Conservation (phyloP, 2,329 filamentous ascomycete species). For the Apiospora arundinis region DNA sequence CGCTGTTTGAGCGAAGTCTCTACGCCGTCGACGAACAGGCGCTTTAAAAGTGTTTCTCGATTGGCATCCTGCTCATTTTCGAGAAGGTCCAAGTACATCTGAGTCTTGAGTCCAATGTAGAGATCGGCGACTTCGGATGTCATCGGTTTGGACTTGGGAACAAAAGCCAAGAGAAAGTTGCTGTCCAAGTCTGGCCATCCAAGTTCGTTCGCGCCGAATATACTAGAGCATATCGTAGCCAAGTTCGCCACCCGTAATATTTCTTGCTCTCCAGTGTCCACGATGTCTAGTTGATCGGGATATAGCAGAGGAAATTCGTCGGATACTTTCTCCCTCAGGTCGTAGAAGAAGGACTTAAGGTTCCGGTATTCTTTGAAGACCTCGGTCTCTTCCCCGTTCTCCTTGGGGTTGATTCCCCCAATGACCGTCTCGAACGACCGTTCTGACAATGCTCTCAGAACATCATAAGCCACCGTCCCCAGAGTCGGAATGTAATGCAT, state of each 20-base stretch:
- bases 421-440: conserved; percentile 36
- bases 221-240: conserved; percentile 40
- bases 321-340: conserved; percentile 36
- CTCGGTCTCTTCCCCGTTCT: conserved; percentile 33
- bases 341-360: conserved; percentile 38
- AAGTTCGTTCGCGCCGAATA: conserved; percentile 42
- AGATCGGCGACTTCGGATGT: conserved; percentile 39
- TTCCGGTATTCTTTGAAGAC: conserved; percentile 38
- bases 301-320: conserved; percentile 35
- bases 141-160: conserved; percentile 36
- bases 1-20: conserved; percentile 36
- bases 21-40: conserved; percentile 37
- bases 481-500: conserved; percentile 42
- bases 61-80: conserved; percentile 36
- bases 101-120: conserved; percentile 41
- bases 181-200: conserved; percentile 41
- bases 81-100: conserved; percentile 40
- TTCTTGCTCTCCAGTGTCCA: conserved; percentile 34
- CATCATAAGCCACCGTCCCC: conserved; percentile 40
- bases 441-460: conserved; percentile 41
- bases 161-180: conserved; percentile 40
- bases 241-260: conserved; percentile 41
- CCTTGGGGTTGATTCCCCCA: not conserved
- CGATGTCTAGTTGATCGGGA: conserved; percentile 35
- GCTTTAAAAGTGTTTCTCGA: conserved; percentile 36